Base-by-base conservation (phyloP, 2,329 filamentous ascomycete genomes). In the Colletotrichum magnum region DNA sequence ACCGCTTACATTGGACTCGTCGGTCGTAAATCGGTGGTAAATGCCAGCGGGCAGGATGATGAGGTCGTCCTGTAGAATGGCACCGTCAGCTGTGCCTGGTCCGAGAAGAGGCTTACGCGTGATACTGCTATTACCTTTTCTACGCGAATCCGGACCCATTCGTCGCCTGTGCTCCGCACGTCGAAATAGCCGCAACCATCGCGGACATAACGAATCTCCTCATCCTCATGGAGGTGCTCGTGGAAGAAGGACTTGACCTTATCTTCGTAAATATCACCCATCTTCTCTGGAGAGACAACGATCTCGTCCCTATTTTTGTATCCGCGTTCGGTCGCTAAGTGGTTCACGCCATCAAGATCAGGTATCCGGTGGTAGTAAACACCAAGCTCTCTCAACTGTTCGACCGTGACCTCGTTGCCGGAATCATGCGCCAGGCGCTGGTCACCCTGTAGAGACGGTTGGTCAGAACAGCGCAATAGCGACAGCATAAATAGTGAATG, bases 251-350 rank as follows among this genome's bases (percentile, higher is more conserved):
- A 89, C 84, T 94, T 95, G 72, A 99, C 94, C 82, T 98, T 98
- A 72, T 93, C 89, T 82, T 99, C 95, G 84, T 98, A 99, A 52
- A 90, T 83, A 47, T 89, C 92, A 65, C 94, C 94, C 92, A 98
- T 94, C 72, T 90, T 92, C 72, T 90, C 85, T 0, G 95, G 95
- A 7, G 94, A 97, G 24, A 99, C 93, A 69, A 89, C 93, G 79
- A 98, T 93, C 82, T 97, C 91, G 84, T 99, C 96, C 66, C 95
- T 93, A 85, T 98, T 98, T 85, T 93, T 95, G 87, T 99, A 98
- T 75, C 89, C 87, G 69, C 95, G 92, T 73, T 92, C 84, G 4
- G 81, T 74, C 3, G 96, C 95, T 52, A 99, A 88, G 51, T 83
- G 79, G 79, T 98, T 87, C 48, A 98, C 94, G 28, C 86, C 85